A percentile compares a stretch with the other conserved stretches of the same genome.
These are phyloP conservation scores for Hamamelis virginiana DNA, from an alignment of 164 flowering plant genomes.

Conservation along the genomic window DNA sequence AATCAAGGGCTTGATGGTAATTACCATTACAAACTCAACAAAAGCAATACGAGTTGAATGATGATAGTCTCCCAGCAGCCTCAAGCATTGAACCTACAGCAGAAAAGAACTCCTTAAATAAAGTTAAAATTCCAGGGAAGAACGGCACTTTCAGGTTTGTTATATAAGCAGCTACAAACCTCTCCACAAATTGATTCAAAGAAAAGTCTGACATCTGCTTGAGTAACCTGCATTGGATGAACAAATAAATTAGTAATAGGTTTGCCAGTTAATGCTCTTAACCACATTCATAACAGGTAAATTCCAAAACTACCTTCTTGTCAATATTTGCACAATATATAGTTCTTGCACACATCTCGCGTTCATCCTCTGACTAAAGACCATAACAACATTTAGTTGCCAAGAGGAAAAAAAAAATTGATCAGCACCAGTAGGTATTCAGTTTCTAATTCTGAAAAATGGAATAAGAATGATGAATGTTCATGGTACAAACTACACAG, in stretches of 20 bases:
- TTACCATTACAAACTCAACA: conserved; percentile 72
- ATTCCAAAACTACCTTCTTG: conserved; percentile 64
- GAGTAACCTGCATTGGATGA: conserved; percentile 65
- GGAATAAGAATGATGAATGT: not conserved
- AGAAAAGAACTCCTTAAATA: conserved; percentile 1
- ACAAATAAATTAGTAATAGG: conserved; percentile 2
- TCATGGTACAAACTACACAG: not conserved
- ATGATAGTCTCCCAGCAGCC: conserved; percentile 77
- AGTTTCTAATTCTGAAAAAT: not conserved
- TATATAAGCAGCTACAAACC: conserved; percentile 39
- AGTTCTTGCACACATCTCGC: conserved; percentile 98
- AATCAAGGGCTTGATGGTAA: not conserved
- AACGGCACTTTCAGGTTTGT: not conserved
- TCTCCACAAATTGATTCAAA: conserved; percentile 92
- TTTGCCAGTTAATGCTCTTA: not conserved
- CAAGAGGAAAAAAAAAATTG: conserved; percentile 1
- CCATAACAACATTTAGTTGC: conserved; percentile 5
- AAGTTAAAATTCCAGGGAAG: not conserved
- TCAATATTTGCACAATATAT: conserved; percentile 96
- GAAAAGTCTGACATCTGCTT: conserved; percentile 80
- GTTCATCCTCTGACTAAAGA: conserved; percentile 91
- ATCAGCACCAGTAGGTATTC: not conserved
- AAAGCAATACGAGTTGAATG: conserved; percentile 78
- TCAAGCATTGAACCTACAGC: conserved; percentile 61
- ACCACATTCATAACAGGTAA: not conserved